A percentile compares a stretch with the other conserved stretches of the same genome.
Conservation (phyloP, 805 yeast species). For the Metschnikowia proteae region DNA sequence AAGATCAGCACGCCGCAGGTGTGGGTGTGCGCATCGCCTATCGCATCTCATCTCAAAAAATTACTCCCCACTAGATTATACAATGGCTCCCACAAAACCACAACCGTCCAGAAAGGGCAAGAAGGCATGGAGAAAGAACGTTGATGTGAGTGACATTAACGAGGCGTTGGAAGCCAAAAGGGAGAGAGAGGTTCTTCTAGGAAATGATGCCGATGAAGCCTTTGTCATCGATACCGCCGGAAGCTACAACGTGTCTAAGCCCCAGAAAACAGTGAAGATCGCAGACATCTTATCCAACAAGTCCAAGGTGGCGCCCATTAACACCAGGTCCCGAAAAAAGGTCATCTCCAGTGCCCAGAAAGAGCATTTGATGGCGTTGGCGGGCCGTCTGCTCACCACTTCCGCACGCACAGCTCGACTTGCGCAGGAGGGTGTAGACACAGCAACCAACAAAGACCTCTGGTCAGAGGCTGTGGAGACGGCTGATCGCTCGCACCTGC, state of each 20-base stretch:
- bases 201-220: slow-evolving; percentile 45
- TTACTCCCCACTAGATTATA: slow-evolving; percentile 1
- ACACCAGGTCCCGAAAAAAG: slow-evolving; percentile 43
- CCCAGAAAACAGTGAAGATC: slow-evolving; percentile 48
- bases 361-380: slow-evolving; percentile 62
- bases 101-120: slow-evolving; percentile 91
- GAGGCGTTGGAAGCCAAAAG: slow-evolving; percentile 62
- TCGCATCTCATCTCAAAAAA: slow-evolving; percentile 7
- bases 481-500: slow-evolving; percentile 16
- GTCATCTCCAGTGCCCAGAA: slow-evolving; percentile 65
- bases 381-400: slow-evolving; percentile 67
- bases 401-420: slow-evolving; percentile 48
- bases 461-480: slow-evolving; percentile 53
- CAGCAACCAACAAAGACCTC: slow-evolving; percentile 51
- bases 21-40: slow-evolving; percentile 7
- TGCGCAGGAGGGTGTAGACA: slow-evolving; percentile 62
- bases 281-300: slow-evolving; percentile 65
- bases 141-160: slow-evolving; percentile 79
- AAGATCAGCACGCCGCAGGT: neutral
- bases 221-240: slow-evolving; percentile 43
- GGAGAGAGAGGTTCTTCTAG: slow-evolving; percentile 55
- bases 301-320: slow-evolving; percentile 73
- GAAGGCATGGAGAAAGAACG: slow-evolving; percentile 88
- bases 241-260: slow-evolving; percentile 32
- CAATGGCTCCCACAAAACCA: slow-evolving; percentile 24